Base-by-base conservation (phyloP, 1,139 yeast genomes). In the Geotrichum fermentans region DNA sequence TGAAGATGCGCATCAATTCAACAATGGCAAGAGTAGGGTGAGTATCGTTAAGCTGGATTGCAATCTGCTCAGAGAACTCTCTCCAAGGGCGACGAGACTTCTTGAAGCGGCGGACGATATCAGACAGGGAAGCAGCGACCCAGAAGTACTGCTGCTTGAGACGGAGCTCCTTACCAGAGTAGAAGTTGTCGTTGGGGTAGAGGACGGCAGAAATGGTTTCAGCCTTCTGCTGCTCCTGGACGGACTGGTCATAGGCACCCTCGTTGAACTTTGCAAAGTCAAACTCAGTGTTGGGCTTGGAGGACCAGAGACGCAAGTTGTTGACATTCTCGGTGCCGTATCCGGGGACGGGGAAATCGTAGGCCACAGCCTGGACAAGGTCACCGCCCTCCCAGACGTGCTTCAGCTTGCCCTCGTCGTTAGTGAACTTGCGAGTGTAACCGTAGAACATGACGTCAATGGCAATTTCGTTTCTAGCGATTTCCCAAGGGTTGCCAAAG, bases 131-230 rank as follows among this genome's bases (percentile, higher is more conserved):
- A 41, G 97, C 97, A 46, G 95, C 83, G 49, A 90, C 96, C 97
- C 97, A 90, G 69, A 90, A 90, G 70, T 87, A 90, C 69, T 90
- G 97, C 71, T 90, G 97, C 69, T 89, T 90, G 67, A 90, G 79
- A 67, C 97, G 81, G 63, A 90, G 75, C 64, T 87, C 96, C 69
- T 90, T 90, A 60, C 97, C 97, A 56, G 81, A 78, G 63, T 86
- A 84, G 66, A 89, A 89, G 67, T 89, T 89, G 66, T 89, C 96
- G 67, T 89, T 89, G 53, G 96, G 96, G 68, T 89, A 89, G 62
- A 88, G 73, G 13, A 88, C 96, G 3, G 96, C 86, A 34, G 96
- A 87, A 58, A 90, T 86, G 22, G 95, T 82, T 67, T 88, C 96
- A 1, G 97, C 97, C 53, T 79, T 74, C 67, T 88, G 96, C 66